These are phyloP conservation scores for Coemansia furcata DNA, from an alignment of 192 early-diverging fungal genomes.

Conservation along the genomic window DNA sequence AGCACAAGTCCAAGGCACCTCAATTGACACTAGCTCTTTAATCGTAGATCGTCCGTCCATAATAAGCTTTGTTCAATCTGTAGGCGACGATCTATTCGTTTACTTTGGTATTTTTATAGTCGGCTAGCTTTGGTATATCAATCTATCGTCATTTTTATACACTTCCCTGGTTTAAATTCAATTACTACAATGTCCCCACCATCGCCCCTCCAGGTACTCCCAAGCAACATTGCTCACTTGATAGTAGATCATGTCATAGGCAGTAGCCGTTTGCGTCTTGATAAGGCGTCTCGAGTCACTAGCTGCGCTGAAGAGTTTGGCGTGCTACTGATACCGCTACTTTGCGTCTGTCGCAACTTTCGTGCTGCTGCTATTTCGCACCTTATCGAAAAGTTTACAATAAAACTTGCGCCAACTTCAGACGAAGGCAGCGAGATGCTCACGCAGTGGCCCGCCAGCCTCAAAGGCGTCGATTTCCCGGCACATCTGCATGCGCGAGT, in stretches of 20 bases:
- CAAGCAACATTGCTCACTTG: not conserved
- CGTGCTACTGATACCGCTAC: not conserved
- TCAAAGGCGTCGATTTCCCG: not conserved
- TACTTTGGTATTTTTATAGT: too few species aligned
- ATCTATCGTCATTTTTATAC: too few species aligned
- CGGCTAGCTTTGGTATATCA: not conserved
- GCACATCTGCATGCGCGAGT: not conserved
- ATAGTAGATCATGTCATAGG: not conserved
- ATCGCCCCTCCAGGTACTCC: not conserved
- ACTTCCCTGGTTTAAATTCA: not conserved
- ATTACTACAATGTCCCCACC: not conserved
- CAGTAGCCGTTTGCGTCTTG: not conserved
- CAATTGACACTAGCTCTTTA: not conserved
- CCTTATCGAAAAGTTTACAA: not conserved
- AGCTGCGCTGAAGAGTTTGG: not conserved
- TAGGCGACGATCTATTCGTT: too few species aligned
- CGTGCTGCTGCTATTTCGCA: not conserved
- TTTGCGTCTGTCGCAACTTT: not conserved
- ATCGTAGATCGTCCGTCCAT: too few species aligned
- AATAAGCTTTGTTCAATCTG: too few species aligned
- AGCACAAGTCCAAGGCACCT: not conserved
- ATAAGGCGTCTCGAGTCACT: not conserved
- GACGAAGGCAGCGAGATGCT: not conserved
- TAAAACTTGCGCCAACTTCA: not conserved
- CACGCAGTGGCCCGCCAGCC: not conserved